These are phyloP conservation scores for Leptographium procerum DNA, from an alignment of 2,329 filamentous ascomycete species.

Conservation along the genomic window DNA sequence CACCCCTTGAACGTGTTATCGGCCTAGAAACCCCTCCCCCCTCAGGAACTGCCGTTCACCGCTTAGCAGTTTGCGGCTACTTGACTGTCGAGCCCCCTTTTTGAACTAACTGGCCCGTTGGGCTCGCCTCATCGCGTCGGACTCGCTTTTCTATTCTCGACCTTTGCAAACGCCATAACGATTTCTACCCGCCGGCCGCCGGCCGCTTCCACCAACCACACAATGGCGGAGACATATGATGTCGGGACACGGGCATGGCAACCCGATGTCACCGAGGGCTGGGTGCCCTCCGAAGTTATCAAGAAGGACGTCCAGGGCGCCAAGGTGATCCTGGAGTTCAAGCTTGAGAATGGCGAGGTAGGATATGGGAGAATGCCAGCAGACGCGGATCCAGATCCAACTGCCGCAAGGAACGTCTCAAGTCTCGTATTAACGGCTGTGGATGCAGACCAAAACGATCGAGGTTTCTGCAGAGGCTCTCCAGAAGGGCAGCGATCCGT, in stretches of 20 bases:
- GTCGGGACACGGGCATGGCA: conserved; percentile 97
- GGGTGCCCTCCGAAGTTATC: conserved; percentile 90
- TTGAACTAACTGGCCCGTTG: not conserved
- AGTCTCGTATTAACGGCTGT: not conserved
- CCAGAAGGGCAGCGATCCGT: conserved; percentile 62
- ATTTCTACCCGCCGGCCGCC: conserved; percentile 5
- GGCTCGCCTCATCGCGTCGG: not conserved
- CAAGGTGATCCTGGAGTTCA: conserved; percentile 80
- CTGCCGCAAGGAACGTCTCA: not conserved
- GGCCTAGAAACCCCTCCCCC: not conserved
- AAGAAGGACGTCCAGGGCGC: conserved; percentile 74
- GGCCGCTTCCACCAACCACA: conserved; percentile 15
- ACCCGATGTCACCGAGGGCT: conserved; percentile 89
- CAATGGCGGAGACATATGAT: conserved; percentile 90
- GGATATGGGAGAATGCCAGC: not conserved
- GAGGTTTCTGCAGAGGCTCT: conserved; percentile 68
- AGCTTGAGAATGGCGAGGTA: conserved; percentile 89
- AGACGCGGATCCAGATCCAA: conserved; percentile 3
- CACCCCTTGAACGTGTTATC: not conserved
- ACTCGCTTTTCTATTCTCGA: not conserved
- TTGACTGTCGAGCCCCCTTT: not conserved
- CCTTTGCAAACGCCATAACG: not conserved
- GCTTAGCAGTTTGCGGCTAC: not conserved
- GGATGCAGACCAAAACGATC: conserved; percentile 59
- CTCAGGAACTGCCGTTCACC: not conserved